These are phyloP conservation scores for Bauhinia variegata DNA, from an alignment of 306 rosid genomes.

Conservation along the genomic window DNA sequence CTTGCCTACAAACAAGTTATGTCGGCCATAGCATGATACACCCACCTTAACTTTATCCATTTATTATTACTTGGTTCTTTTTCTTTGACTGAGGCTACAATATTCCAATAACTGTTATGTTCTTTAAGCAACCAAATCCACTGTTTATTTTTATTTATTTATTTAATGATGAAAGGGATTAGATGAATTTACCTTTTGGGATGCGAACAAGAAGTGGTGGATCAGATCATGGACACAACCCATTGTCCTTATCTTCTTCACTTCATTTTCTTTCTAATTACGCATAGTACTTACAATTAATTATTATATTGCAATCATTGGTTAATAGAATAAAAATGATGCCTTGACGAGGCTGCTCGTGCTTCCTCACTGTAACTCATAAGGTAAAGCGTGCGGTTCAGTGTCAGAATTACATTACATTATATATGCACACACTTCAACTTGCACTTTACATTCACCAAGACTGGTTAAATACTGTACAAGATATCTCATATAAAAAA, in stretches of 20 bases:
- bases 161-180: constrained; percentile 47
- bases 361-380: constrained; percentile 48
- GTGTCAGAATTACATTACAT: no score
- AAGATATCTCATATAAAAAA: no score
- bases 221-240: constrained; percentile 20
- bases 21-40: constrained; percentile 73
- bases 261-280: constrained; percentile 7
- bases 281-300: constrained; percentile 31
- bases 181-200: constrained; percentile 32
- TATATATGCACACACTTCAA: no score
- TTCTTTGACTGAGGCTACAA: constrained; percentile 48
- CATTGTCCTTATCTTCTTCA: constrained; percentile 26
- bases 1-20: constrained; percentile 55
- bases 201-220: constrained; percentile 44
- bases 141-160: constrained; percentile 25
- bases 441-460: no score
- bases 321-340: no score
- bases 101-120: no score
- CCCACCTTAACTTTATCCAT: constrained; percentile 40
- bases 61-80: constrained; percentile 17
- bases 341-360: constrained; percentile 55
- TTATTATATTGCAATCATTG: constrained; percentile 9
- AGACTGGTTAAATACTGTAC: no score
- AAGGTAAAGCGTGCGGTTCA: constrained; percentile 57
- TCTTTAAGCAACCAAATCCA: constrained; percentile 47